Percentiles rank a stretch among this genome's conserved stretches.
phyloP scores from a whole-genome alignment of 2,329 filamentous ascomycete species.

The Zasmidium citrigriseum region DNA sequence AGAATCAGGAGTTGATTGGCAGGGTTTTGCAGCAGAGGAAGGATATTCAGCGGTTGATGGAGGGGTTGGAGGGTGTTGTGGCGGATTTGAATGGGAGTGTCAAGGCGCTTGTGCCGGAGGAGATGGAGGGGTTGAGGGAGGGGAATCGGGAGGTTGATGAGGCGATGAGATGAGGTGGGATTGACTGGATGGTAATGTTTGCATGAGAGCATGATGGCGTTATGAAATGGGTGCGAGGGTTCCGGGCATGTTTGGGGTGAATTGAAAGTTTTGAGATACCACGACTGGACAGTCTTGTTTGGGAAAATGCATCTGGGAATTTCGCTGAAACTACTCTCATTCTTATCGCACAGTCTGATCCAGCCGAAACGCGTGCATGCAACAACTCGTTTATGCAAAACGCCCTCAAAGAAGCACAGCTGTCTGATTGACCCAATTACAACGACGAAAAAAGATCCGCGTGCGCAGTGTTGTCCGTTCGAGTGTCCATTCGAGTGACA shows the following conservation, averaged over 20 bases:
- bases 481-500: background rate
- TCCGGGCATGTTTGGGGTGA: no score
- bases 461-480: background rate
- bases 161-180: slow-evolving; percentile 19
- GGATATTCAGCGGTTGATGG: slow-evolving; percentile 59
- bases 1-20: slow-evolving; percentile 56
- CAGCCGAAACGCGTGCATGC: no score
- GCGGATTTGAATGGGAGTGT: slow-evolving; percentile 57
- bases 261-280: background rate
- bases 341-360: background rate
- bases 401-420: background rate
- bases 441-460: background rate
- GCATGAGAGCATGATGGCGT: background rate
- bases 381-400: background rate
- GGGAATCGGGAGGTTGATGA: slow-evolving; percentile 33
- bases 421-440: background rate
- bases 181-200: background rate
- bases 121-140: slow-evolving; percentile 32
- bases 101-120: slow-evolving; percentile 38
- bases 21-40: slow-evolving; percentile 55
- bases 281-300: background rate
- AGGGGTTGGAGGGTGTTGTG: slow-evolving; percentile 57
- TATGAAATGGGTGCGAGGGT: no score
- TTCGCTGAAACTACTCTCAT: background rate
- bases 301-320: background rate